phyloP scores from a whole-genome alignment of 345 rosid genomes.

The Hibiscus trionum region DNA sequence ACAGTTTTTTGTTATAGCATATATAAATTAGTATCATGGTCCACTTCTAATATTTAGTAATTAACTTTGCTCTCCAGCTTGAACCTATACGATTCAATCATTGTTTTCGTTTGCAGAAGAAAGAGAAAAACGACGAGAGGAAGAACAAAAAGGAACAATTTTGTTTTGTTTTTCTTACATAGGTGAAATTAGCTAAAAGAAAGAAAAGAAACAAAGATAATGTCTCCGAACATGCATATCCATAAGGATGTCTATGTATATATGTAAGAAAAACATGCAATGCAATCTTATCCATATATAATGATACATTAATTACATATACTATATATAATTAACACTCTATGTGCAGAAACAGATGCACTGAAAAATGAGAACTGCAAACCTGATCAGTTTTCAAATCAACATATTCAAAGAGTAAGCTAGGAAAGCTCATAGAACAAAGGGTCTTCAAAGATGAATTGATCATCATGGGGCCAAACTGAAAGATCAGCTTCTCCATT shows the following conservation, averaged over 20 bases:
- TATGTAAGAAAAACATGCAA: background rate
- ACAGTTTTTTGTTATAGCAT: background rate
- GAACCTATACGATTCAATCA: too few species aligned
- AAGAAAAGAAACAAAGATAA: background rate
- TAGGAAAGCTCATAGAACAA: conserved; percentile 39
- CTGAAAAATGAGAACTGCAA: conserved; percentile 6
- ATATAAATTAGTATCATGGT: too few species aligned
- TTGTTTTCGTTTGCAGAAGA: too few species aligned
- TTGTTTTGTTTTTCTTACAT: too few species aligned
- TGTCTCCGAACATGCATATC: background rate
- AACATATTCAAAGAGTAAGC: background rate
- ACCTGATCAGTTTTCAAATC: background rate
- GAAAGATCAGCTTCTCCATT: conserved; percentile 25
- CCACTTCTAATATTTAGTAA: too few species aligned
- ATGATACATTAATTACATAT: background rate
- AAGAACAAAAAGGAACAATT: too few species aligned
- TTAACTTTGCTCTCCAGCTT: too few species aligned
- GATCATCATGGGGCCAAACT: conserved; percentile 33
- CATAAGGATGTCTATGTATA: background rate
- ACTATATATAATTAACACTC: background rate
- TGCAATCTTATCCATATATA: background rate
- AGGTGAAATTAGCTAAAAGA: background rate
- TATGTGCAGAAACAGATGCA: conserved; percentile 6
- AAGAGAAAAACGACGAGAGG: too few species aligned
- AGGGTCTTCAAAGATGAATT: conserved; percentile 40